Evolutionary conservation across 148 eudicot genomes (phyloP).

Genomic region (Amaranthus hypochondriacus): DNA sequence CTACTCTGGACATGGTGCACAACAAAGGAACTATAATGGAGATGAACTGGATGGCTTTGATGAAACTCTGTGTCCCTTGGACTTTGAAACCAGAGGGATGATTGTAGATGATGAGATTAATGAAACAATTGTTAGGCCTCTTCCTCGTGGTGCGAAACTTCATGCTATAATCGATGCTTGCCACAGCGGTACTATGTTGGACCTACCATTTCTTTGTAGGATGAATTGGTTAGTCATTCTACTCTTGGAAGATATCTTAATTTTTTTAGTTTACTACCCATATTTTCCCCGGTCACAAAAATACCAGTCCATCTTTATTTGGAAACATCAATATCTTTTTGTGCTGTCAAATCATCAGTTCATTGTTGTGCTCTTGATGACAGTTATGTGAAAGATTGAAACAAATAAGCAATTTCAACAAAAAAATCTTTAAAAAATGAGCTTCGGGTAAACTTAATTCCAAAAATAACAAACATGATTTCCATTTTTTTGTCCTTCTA

Average conservation of each 20-base stretch:
- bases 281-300: background rate
- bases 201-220: conserved; percentile 84
- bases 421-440: too few relatives aligned
- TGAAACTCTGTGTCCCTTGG: conserved; percentile 93
- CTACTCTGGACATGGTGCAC: conserved; percentile 95
- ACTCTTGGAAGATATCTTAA: background rate
- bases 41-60: conserved; percentile 95
- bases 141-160: conserved; percentile 80
- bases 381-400: too few relatives aligned
- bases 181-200: conserved; percentile 93
- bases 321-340: too few relatives aligned
- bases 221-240: conserved; percentile 59
- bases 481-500: too few relatives aligned
- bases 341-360: too few relatives aligned
- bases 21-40: conserved; percentile 54
- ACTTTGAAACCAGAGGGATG: conserved; percentile 89
- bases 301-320: background rate
- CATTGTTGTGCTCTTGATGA: too few relatives aligned
- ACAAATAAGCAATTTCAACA: too few relatives aligned
- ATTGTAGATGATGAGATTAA: conserved; percentile 94
- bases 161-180: conserved; percentile 97
- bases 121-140: conserved; percentile 75
- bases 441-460: too few relatives aligned
- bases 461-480: too few relatives aligned
- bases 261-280: background rate